Percentiles rank a stretch among this genome's conserved stretches.
Conservation (phyloP, 306 rosid species). For the Astragalus glycyphyllos region DNA sequence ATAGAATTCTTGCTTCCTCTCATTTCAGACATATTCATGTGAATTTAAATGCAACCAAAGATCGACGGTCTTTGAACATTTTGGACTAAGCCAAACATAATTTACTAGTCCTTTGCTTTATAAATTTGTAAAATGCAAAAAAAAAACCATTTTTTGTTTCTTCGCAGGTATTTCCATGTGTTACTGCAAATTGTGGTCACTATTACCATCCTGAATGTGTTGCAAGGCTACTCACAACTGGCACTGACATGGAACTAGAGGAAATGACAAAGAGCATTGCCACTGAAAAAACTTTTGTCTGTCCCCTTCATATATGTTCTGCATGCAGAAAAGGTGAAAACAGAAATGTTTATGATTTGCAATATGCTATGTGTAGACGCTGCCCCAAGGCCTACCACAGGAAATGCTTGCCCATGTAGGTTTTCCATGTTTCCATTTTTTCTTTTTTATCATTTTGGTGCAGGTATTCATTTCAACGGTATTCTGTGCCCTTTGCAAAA, state of each 20-base stretch:
- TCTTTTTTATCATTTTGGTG: slow-evolving; percentile 26
- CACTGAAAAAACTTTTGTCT: slow-evolving; percentile 58
- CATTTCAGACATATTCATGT: not conserved
- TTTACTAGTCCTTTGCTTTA: slow-evolving; percentile 23
- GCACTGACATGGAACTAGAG: slow-evolving; percentile 37
- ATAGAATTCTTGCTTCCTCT: not conserved
- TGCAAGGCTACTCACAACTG: slow-evolving; percentile 52
- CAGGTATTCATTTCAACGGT: slow-evolving; percentile 8
- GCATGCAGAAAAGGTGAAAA: slow-evolving; percentile 61
- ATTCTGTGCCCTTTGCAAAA: slow-evolving; percentile 22
- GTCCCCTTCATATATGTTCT: slow-evolving; percentile 69
- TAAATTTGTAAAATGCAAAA: slow-evolving; percentile 15
- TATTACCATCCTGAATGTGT: slow-evolving; percentile 72
- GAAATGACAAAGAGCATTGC: slow-evolving; percentile 47
- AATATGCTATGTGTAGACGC: slow-evolving; percentile 69
- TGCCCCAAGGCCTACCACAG: slow-evolving; percentile 78
- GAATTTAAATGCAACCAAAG: slow-evolving; percentile 2
- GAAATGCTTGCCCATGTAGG: slow-evolving; percentile 73
- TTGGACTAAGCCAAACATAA: slow-evolving; percentile 18
- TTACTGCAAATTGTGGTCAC: slow-evolving; percentile 63
- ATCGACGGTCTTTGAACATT: not conserved
- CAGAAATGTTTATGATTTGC: slow-evolving; percentile 53
- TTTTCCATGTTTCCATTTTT: slow-evolving; percentile 19
- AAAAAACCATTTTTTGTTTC: slow-evolving; percentile 17
- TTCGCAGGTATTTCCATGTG: slow-evolving; percentile 64